Evolutionary conservation across 805 yeast genomes (phyloP), one percentile per base, ranked within the genome.

Genomic region (Candida oleophila): DNA sequence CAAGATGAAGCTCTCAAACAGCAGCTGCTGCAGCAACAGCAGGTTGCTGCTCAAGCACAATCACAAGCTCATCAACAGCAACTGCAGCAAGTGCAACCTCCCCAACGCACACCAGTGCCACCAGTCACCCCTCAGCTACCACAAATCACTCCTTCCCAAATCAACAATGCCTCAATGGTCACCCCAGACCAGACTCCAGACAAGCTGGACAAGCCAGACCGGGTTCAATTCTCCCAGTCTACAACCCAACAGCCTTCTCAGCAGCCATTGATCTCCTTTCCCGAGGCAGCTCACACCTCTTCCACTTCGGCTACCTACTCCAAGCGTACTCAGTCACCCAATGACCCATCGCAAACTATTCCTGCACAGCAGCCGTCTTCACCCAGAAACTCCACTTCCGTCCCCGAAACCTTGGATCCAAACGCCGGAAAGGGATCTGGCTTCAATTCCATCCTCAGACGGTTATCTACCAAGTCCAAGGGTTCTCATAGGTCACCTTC

Each of bases 221-320:
- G 20, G 4, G 5, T 14, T 5, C 40, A 19, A 19, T 37, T 9
- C 5, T 5, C 40, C 4, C 40, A 35, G 38, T 12, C 36, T 8
- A 15, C 5, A 25, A 25, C 30, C 36, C n/a, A 45, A 49, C 62
- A 28, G 38, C n/a, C n/a, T n/a, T n/a, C n/a, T n/a, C 36, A 11
- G 30, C 38, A 21, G 32, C 41, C 41, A 11, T 22, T 21, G 14
- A 39, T 39, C 30, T 21, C 32, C 7, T 41, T 41, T 38, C 76
- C 76, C 2, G 70, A 66, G 46, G 74, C 66, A 50, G 75, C 75
- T 0, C 74, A 71, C 51, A 68, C 74, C 4, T 52, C 69, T 1
- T 38, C 51, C 20, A 49, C 53, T 30, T 54, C 64, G 12, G 43
- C 56, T 33, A 35, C 53, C 3, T 47, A 48, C 25, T 49, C 47